phyloP scores from a whole-genome alignment of 31 red algal genomes.

The Odonthalia washingtoniensis region DNA sequence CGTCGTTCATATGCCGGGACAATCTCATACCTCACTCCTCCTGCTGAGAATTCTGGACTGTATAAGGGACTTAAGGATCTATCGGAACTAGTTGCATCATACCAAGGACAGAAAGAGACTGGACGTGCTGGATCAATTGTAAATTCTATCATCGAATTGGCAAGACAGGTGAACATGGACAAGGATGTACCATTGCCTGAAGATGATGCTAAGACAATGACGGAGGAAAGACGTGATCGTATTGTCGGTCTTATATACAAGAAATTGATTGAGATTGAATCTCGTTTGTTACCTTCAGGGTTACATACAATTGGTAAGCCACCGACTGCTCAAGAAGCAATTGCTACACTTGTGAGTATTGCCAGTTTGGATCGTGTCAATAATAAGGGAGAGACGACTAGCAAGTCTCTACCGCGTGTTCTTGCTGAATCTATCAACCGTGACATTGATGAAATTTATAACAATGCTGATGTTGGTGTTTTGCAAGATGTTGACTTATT shows the following conservation, averaged over 20 bases:
- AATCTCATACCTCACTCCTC: slow-evolving; percentile 99
- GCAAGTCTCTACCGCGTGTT: slow-evolving; percentile 82
- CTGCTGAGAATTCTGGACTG: slow-evolving; percentile 96
- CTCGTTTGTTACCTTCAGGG: slow-evolving; percentile 92
- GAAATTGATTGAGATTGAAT: slow-evolving; percentile 98
- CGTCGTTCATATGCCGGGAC: slow-evolving; percentile 97
- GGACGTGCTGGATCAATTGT: slow-evolving; percentile 88
- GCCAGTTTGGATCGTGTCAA: slow-evolving; percentile 91
- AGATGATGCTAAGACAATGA: slow-evolving; percentile 73
- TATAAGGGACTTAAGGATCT: slow-evolving; percentile 99
- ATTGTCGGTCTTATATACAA: slow-evolving; percentile 94
- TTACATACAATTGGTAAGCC: slow-evolving; percentile 98
- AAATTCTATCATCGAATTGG: slow-evolving; percentile 89
- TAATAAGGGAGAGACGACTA: slow-evolving; percentile 68
- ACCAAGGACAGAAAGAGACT: slow-evolving; percentile 89
- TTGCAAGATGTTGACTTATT: slow-evolving; percentile 95
- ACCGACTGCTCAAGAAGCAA: slow-evolving; percentile 93
- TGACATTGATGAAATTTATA: slow-evolving; percentile 97
- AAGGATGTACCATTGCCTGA: slow-evolving; percentile 89
- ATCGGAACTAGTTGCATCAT: slow-evolving; percentile 91
- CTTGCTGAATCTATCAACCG: slow-evolving; percentile 92
- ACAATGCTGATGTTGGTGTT: slow-evolving; percentile 75
- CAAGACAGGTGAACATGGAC: slow-evolving; percentile 94
- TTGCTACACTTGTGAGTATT: slow-evolving; percentile 98
- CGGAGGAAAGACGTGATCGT: slow-evolving; percentile 70